Base-by-base conservation (phyloP, 257 asterid species). In the Eucommia ulmoides region DNA sequence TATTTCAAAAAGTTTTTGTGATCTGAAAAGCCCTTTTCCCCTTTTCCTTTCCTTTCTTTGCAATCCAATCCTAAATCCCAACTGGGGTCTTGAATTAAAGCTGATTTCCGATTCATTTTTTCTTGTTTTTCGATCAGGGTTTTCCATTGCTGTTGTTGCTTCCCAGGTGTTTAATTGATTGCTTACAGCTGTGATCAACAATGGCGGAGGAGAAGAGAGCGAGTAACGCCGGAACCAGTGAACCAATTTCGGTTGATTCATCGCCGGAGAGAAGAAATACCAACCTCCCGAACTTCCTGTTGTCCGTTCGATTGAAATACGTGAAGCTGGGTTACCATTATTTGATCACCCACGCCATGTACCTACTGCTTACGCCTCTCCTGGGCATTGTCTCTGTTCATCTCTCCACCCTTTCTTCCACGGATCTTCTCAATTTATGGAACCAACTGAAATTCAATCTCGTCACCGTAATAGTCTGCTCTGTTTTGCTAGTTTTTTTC, bases 251-350 rank as follows among this genome's bases (percentile, higher is more conserved):
- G 20, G 48, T 77, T 3, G 75, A 80, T 1, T 10, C 62, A 8
- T 53, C 41, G 5, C 41, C 19, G 11, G 53, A 24, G 17, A 10
- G 51, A 4, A 23, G 17, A 6, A 52, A 17, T 14, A 24, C 57
- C 5, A 63, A 54, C 9, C 79, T 81, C 58, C 93, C 93, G 0
- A 75, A 78, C 56, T 75, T 81, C 54, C 79, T 70, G 19, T 56
- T 58, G 7, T 74, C 87, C 1, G 77, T 78, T 4, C 45, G 56
- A 54, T 79, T 78, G 23, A 78, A 81, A 48, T 78, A 81, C 50
- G 82, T 79, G 18, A 79, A 82, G 47, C 83, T 79, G 0, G 93
- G 93, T 0, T 79, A 74, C 54, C 91, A 80, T 35, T 77, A 77
- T 56, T 54, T 77, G 26, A 70, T 83, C 19, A 62, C 76, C 7